Evolutionary conservation across 139 green algal genomes (phyloP).

Genomic region (Volvox reticuliferus): DNA sequence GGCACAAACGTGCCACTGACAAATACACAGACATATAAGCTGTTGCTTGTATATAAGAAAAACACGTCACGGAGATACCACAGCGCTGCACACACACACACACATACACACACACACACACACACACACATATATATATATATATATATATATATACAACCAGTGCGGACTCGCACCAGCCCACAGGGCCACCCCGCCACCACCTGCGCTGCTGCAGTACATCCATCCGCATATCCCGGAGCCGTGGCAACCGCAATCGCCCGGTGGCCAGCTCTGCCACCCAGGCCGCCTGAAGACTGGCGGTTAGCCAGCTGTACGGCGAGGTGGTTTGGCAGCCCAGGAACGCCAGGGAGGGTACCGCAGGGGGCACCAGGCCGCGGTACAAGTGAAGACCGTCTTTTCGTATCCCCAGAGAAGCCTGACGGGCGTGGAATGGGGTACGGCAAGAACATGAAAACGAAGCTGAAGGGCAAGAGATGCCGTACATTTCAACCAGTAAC

Average conservation of each 20-base stretch:
- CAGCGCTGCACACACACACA: no score
- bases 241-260: constrained; percentile 7
- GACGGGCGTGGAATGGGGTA: background rate
- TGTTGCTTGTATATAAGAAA: no score
- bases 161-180: no score
- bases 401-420: constrained; percentile 49
- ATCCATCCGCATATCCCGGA: background rate
- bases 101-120: no score
- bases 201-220: constrained; percentile 23
- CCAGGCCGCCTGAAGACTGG: constrained; percentile 56
- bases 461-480: background rate
- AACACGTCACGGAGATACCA: no score
- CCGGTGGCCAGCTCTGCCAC: constrained; percentile 32
- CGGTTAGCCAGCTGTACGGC: constrained; percentile 50
- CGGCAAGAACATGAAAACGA: background rate
- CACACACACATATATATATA: no score
- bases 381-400: constrained; percentile 60
- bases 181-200: no score
- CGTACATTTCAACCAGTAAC: no score
- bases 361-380: constrained; percentile 47
- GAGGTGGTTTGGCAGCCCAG: constrained; percentile 43
- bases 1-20: no score
- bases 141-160: no score
- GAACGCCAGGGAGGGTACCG: constrained; percentile 54
- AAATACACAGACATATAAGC: no score